Percentiles rank a stretch among this genome's conserved stretches.
phyloP scores from a whole-genome alignment of 768 basidiomycete genomes.

The Pulveroboletus ravenelii region DNA sequence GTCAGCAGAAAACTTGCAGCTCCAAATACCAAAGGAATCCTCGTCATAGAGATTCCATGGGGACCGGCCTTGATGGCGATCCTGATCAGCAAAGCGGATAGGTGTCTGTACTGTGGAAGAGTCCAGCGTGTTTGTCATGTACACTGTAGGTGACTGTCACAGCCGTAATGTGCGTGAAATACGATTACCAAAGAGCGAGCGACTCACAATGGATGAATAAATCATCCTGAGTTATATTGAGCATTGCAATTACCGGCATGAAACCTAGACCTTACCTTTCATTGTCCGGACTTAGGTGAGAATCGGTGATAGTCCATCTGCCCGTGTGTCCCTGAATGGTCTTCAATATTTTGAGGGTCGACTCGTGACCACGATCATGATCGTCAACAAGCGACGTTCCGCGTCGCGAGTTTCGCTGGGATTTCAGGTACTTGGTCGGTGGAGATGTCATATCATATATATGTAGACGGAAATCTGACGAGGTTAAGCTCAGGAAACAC shows the following conservation, averaged over 20 bases:
- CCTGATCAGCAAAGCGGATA: constrained; percentile 52
- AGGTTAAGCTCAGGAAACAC: not conserved
- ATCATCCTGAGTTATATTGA: constrained; percentile 59
- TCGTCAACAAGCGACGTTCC: constrained; percentile 20
- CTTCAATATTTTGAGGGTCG: constrained; percentile 48
- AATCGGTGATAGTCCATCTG: constrained; percentile 94
- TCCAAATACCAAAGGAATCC: constrained; percentile 77
- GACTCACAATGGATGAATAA: constrained; percentile 77
- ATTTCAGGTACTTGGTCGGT: constrained; percentile 22
- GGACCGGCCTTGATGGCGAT: constrained; percentile 32
- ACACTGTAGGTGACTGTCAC: constrained; percentile 61
- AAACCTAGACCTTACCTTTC: constrained; percentile 50
- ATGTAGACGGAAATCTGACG: constrained; percentile 80
- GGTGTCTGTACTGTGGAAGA: constrained; percentile 57
- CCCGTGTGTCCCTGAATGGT: constrained; percentile 73
- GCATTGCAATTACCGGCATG: constrained; percentile 46
- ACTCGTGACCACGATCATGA: constrained; percentile 40
- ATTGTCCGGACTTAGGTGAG: constrained; percentile 84
- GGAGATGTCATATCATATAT: constrained; percentile 75
- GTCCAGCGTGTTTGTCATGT: constrained; percentile 71
- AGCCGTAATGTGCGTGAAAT: not conserved
- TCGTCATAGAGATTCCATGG: constrained; percentile 34
- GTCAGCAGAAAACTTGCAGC: constrained; percentile 93
- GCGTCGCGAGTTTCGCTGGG: constrained; percentile 12
- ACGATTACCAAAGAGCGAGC: not conserved